A percentile compares a stretch with the other conserved stretches of the same genome.
Conservation (phyloP, 2,329 filamentous ascomycete species). For the Fusarium sambucinum region DNA sequence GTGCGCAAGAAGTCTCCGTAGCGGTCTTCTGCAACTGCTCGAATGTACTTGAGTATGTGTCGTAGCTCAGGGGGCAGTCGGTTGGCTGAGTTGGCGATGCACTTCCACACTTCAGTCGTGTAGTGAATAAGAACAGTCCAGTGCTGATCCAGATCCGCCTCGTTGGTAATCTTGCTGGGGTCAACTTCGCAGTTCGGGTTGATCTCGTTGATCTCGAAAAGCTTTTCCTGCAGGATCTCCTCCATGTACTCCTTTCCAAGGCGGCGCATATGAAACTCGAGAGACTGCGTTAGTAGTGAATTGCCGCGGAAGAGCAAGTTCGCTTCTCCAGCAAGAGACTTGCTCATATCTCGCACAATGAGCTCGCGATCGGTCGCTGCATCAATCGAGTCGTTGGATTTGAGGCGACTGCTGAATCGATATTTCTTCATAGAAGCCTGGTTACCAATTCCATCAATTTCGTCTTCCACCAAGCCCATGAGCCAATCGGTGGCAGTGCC, state of each 20-base stretch:
- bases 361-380: slow-evolving; percentile 75
- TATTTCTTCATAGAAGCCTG: slow-evolving; percentile 80
- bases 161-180: slow-evolving; percentile 75
- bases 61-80: slow-evolving; percentile 85
- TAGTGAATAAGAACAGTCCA: slow-evolving; percentile 82
- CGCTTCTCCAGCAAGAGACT: slow-evolving; percentile 84
- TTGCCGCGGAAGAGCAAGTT: slow-evolving; percentile 97
- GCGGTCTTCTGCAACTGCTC: slow-evolving; percentile 91
- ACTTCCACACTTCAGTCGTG: slow-evolving; percentile 87
- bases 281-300: slow-evolving; percentile 89
- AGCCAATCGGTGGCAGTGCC: slow-evolving; percentile 89
- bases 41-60: slow-evolving; percentile 88
- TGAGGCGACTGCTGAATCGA: slow-evolving; percentile 77
- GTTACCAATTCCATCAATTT: slow-evolving; percentile 92
- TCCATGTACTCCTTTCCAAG: slow-evolving; percentile 93
- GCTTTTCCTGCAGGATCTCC: slow-evolving; percentile 85
- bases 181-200: slow-evolving; percentile 97
- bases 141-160: slow-evolving; percentile 82
- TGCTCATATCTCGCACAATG: slow-evolving; percentile 81
- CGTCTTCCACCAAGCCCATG: slow-evolving; percentile 92
- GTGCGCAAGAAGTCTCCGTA: slow-evolving; percentile 93
- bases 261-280: slow-evolving; percentile 96
- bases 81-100: slow-evolving; percentile 79
- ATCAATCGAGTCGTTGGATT: slow-evolving; percentile 76
- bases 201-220: slow-evolving; percentile 88